Evolutionary conservation across 78 protist species (phyloP).

Genomic region (Dictyostelium brefeldianum): DNA sequence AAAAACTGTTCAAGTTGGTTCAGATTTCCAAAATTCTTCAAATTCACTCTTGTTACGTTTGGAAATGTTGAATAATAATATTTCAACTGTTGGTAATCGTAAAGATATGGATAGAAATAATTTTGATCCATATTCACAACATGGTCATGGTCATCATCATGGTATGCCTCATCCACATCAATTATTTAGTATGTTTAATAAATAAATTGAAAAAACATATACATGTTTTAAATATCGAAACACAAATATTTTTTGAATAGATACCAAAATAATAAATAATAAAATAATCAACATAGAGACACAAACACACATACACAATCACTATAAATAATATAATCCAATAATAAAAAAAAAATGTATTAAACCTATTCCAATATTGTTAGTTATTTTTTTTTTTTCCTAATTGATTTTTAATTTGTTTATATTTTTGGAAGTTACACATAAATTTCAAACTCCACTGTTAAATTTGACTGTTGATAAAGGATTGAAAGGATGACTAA

Average conservation of each 20-base stretch:
- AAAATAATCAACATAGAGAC: no score
- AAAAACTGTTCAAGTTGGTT: constrained; percentile 77
- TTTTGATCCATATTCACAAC: neutral
- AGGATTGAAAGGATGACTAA: no score
- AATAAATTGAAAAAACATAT: neutral
- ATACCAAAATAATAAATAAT: neutral
- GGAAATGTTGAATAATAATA: constrained; percentile 77
- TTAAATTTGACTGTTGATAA: no score
- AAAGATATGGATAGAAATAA: neutral
- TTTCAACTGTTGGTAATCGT: neutral
- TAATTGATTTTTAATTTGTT: neutral
- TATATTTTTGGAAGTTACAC: no score
- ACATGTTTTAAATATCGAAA: no score
- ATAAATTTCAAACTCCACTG: no score
- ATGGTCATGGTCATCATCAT: neutral
- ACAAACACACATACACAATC: no score
- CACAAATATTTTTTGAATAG: neutral
- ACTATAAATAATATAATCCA: neutral
- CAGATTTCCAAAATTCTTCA: constrained; percentile 71
- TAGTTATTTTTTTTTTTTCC: neutral
- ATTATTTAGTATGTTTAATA: neutral
- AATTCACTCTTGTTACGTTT: constrained; percentile 79
- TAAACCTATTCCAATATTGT: no score
- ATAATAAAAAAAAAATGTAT: no score
- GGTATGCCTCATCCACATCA: neutral